These are phyloP conservation scores for Cryptomeria japonica DNA, from an alignment of 75 land plant genomes.

Conservation along the genomic window DNA sequence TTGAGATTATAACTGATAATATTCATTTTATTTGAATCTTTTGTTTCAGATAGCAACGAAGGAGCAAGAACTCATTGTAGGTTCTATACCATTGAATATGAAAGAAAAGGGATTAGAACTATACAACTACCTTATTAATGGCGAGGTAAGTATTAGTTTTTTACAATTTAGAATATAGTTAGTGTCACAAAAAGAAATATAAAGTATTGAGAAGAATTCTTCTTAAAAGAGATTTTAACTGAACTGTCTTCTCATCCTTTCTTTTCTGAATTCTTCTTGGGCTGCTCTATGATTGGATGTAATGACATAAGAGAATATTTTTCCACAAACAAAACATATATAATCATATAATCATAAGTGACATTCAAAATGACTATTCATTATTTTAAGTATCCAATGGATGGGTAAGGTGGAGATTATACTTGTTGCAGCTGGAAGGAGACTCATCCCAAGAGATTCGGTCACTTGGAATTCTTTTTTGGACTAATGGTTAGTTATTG, in stretches of 20 bases:
- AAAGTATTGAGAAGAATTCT: neutral
- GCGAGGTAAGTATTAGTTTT: slow-evolving; percentile 42
- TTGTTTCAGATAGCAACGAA: slow-evolving; percentile 68
- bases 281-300: neutral
- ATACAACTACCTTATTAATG: slow-evolving; percentile 62
- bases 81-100: slow-evolving; percentile 58
- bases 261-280: neutral
- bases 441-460: neutral
- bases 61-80: slow-evolving; percentile 76
- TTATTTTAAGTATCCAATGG: neutral
- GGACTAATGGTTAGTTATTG: neutral
- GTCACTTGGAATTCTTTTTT: neutral
- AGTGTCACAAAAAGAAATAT: neutral
- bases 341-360: neutral
- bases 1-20: neutral
- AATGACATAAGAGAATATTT: neutral
- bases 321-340: neutral
- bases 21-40: slow-evolving; percentile 1
- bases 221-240: neutral
- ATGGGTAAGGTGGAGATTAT: neutral
- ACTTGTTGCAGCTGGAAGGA: neutral
- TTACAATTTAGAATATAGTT: neutral
- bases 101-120: slow-evolving; percentile 62
- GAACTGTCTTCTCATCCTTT: neutral
- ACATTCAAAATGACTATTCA: neutral